Evolutionary conservation across 2,329 filamentous ascomycete species (phyloP).

Genomic region (Achaetomium macrosporum): DNA sequence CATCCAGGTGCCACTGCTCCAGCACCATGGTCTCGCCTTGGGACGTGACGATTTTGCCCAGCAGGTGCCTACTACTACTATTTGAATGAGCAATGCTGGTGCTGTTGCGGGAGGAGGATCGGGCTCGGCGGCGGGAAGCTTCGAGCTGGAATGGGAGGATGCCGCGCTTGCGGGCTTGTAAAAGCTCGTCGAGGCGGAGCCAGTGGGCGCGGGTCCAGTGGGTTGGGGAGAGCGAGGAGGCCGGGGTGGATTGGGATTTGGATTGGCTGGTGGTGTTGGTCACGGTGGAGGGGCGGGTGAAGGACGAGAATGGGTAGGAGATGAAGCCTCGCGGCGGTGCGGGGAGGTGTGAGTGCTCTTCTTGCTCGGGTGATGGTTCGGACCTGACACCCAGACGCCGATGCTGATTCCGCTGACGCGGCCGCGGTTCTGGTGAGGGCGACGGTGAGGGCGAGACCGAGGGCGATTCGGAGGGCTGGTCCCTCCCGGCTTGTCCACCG

Average conservation of each 20-base stretch:
- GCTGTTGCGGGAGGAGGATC: not conserved
- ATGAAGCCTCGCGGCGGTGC: not conserved
- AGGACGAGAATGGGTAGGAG: not conserved
- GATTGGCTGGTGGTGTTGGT: constrained; percentile 2
- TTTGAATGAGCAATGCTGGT: constrained; percentile 17
- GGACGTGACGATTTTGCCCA: constrained; percentile 45
- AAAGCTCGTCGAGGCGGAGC: constrained; percentile 46
- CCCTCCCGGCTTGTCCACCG: no score
- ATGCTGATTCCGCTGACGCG: no score
- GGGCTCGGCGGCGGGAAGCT: constrained; percentile 6
- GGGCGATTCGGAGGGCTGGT: not conserved
- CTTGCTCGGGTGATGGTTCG: not conserved
- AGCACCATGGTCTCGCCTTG: constrained; percentile 43
- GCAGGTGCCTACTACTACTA: constrained; percentile 29
- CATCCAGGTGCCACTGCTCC: constrained; percentile 52
- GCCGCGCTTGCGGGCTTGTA: constrained; percentile 44
- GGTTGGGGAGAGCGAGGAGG: constrained; percentile 7
- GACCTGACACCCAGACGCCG: no score
- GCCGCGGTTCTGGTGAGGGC: not conserved
- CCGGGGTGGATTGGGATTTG: not conserved
- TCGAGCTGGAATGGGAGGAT: constrained; percentile 34
- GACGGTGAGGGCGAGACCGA: not conserved
- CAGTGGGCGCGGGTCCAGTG: constrained; percentile 48
- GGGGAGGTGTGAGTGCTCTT: not conserved
- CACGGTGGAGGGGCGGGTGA: not conserved